phyloP scores from a whole-genome alignment of 345 rosid species.

The Arabidopsis thaliana region DNA sequence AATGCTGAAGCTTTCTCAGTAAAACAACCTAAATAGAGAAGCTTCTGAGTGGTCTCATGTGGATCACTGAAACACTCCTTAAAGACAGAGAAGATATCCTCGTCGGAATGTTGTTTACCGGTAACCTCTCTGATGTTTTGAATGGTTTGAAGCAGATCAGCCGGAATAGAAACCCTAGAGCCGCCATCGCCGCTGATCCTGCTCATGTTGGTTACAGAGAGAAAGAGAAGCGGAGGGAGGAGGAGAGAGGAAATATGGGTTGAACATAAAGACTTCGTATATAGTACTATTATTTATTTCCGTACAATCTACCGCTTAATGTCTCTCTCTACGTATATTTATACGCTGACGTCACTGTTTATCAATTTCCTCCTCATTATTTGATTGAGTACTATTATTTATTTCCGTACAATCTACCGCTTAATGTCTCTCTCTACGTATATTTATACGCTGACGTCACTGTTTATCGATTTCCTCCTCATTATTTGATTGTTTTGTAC shows the following conservation, averaged over 20 bases:
- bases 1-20: background rate
- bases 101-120: slow-evolving; percentile 81
- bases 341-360: slow-evolving; percentile 16
- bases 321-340: slow-evolving; percentile 2
- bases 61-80: slow-evolving; percentile 80
- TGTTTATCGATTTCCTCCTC: too few species aligned
- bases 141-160: slow-evolving; percentile 56
- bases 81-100: slow-evolving; percentile 75
- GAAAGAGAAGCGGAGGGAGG: slow-evolving; percentile 14
- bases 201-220: slow-evolving; percentile 48
- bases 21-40: slow-evolving; percentile 68
- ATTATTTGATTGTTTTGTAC: too few species aligned
- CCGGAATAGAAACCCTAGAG: slow-evolving; percentile 65
- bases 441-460: too few species aligned
- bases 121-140: slow-evolving; percentile 77
- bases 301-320: slow-evolving; percentile 23
- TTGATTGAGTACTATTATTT: too few species aligned
- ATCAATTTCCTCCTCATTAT: background rate
- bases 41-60: slow-evolving; percentile 78
- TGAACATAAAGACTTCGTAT: background rate
- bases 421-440: too few species aligned
- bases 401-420: too few species aligned
- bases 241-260: background rate
- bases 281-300: background rate
- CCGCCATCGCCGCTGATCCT: slow-evolving; percentile 54